phyloP scores from a whole-genome alignment of 495 filamentous ascomycete genomes.

The Staphylotrichum longicolle region DNA sequence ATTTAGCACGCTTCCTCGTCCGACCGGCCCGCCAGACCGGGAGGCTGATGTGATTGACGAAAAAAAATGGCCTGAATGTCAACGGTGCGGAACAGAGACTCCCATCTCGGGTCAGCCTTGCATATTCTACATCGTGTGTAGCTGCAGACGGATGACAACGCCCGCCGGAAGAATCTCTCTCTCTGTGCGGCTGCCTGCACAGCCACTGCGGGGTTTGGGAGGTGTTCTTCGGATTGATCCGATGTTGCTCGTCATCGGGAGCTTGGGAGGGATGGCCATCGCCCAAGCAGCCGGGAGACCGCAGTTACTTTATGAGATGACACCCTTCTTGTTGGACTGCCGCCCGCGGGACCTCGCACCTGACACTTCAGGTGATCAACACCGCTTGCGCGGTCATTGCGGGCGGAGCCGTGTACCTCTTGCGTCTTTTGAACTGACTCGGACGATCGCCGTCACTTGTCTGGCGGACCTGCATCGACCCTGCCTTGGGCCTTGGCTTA shows the following conservation, averaged over 20 bases:
- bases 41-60: too few relatives aligned
- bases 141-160: background rate
- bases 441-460: too few relatives aligned
- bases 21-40: background rate
- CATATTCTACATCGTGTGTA: background rate
- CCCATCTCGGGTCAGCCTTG: background rate
- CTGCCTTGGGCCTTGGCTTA: too few relatives aligned
- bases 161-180: constrained; percentile 2
- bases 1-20: too few relatives aligned
- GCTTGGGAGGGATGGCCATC: background rate
- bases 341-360: background rate
- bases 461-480: too few relatives aligned
- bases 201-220: constrained; percentile 10
- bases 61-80: background rate
- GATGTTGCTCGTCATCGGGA: background rate
- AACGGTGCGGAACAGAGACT: too few relatives aligned
- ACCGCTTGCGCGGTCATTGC: too few relatives aligned
- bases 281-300: constrained; percentile 1
- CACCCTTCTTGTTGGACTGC: constrained; percentile 1
- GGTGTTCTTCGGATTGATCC: constrained; percentile 17
- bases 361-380: constrained; percentile 15
- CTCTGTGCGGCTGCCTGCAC: constrained; percentile 4
- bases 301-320: background rate
- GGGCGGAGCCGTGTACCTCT: too few relatives aligned
- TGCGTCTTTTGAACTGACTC: too few relatives aligned